These are phyloP conservation scores for Zea luxurians DNA, from an alignment of 176 grass and related monocot species.

Conservation along the genomic window DNA sequence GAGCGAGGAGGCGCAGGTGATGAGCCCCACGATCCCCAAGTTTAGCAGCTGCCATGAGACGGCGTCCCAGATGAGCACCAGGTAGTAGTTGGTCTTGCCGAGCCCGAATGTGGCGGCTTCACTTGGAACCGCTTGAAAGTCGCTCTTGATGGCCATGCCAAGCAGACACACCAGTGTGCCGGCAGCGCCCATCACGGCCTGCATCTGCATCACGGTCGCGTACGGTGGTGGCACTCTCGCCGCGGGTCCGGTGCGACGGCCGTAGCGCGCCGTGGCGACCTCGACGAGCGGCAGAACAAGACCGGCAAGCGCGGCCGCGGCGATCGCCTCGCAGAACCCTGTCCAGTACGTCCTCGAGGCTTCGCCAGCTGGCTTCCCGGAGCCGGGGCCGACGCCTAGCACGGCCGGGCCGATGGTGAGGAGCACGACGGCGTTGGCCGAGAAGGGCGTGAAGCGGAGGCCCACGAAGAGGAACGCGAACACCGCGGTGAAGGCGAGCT, in stretches of 20 bases:
- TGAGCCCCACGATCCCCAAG: conserved; percentile 62
- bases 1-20: conserved; percentile 59
- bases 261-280: conserved; percentile 48
- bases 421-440: conserved; percentile 65
- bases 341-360: conserved; percentile 43
- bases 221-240: not conserved
- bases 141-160: conserved; percentile 61
- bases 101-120: conserved; percentile 67
- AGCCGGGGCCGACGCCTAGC: conserved; percentile 39
- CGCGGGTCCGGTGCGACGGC: not conserved
- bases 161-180: conserved; percentile 61
- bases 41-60: conserved; percentile 64
- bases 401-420: conserved; percentile 68
- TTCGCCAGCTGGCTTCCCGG: conserved; percentile 41
- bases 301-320: conserved; percentile 51
- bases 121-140: conserved; percentile 53
- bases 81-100: conserved; percentile 59
- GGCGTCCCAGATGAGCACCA: conserved; percentile 54
- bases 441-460: conserved; percentile 67
- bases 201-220: conserved; percentile 62
- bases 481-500: conserved; percentile 75
- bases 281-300: conserved; percentile 66
- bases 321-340: conserved; percentile 60
- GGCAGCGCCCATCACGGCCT: conserved; percentile 60
- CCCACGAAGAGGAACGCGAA: conserved; percentile 64